Evolutionary conservation across 1,284 basidiomycete genomes (phyloP).

Genomic region (Stygiomarasmius scandens): DNA sequence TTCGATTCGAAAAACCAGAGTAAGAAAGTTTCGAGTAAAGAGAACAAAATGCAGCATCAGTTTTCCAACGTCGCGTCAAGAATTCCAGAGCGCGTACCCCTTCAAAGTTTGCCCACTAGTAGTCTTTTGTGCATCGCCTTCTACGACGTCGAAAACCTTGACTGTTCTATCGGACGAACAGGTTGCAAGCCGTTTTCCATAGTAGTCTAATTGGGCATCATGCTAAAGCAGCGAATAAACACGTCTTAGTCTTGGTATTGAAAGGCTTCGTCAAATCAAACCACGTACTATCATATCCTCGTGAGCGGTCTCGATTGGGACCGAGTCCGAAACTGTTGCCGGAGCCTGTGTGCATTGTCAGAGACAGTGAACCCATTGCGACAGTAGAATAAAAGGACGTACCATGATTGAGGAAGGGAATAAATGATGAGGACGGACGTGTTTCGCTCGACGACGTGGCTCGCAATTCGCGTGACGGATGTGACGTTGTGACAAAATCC

Average conservation of each 20-base stretch:
- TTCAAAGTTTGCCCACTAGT: slow-evolving; percentile 77
- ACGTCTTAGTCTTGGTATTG: neutral
- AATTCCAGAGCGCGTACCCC: slow-evolving; percentile 58
- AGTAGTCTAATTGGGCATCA: slow-evolving; percentile 98
- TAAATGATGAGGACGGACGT: neutral
- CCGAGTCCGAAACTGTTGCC: slow-evolving; percentile 63
- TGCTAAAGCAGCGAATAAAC: slow-evolving; percentile 56
- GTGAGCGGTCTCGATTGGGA: slow-evolving; percentile 88
- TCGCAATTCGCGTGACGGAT: neutral
- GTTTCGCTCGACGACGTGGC: neutral
- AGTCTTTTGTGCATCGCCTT: slow-evolving; percentile 74
- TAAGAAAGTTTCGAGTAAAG: no score
- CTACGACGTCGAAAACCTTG: slow-evolving; percentile 93
- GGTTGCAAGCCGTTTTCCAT: slow-evolving; percentile 94
- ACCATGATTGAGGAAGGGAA: neutral
- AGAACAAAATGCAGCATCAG: no score
- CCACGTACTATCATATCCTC: slow-evolving; percentile 91
- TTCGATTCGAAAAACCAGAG: neutral
- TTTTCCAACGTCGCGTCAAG: neutral
- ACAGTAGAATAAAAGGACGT: neutral
- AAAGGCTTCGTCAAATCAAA: neutral
- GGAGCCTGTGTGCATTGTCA: slow-evolving; percentile 43
- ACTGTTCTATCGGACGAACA: slow-evolving; percentile 96
- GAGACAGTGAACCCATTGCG: neutral
- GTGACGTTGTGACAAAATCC: neutral